These are phyloP conservation scores for Coemansia sp. DNA, from an alignment of 192 early-diverging fungal genomes.

Conservation along the genomic window DNA sequence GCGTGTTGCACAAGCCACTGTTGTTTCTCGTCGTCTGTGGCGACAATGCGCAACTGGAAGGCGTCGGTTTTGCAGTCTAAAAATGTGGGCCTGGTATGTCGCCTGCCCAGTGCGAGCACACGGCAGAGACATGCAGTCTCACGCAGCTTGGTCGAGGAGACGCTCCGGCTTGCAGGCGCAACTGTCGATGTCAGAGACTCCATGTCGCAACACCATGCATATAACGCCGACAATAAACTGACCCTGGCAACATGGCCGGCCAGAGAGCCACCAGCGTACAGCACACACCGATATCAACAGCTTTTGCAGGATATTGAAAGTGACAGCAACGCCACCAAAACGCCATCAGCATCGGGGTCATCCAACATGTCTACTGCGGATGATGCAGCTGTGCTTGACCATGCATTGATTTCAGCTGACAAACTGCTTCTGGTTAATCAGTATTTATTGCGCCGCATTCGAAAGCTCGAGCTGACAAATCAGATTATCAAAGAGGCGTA, in stretches of 20 bases:
- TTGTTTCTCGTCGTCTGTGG: slow-evolving; percentile 31
- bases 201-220: background rate
- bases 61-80: slow-evolving; percentile 20
- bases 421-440: slow-evolving; percentile 26
- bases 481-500: slow-evolving; percentile 53
- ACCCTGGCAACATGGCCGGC: background rate
- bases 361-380: slow-evolving; percentile 11
- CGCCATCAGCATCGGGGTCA: background rate
- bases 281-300: background rate
- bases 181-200: background rate
- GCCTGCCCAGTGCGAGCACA: background rate
- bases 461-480: slow-evolving; percentile 55
- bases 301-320: slow-evolving; percentile 1
- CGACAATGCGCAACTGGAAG: slow-evolving; percentile 25
- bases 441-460: slow-evolving; percentile 44
- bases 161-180: slow-evolving; percentile 12
- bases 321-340: slow-evolving; percentile 18
- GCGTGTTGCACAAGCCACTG: slow-evolving; percentile 23
- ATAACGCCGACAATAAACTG: too few species aligned
- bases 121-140: background rate
- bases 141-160: slow-evolving; percentile 16
- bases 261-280: background rate
- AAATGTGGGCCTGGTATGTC: background rate
- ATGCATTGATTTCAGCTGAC: slow-evolving; percentile 1
- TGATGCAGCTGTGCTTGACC: slow-evolving; percentile 8